Conservation (phyloP, 169 alveolate species). For the Plasmodium blacklocki region DNA sequence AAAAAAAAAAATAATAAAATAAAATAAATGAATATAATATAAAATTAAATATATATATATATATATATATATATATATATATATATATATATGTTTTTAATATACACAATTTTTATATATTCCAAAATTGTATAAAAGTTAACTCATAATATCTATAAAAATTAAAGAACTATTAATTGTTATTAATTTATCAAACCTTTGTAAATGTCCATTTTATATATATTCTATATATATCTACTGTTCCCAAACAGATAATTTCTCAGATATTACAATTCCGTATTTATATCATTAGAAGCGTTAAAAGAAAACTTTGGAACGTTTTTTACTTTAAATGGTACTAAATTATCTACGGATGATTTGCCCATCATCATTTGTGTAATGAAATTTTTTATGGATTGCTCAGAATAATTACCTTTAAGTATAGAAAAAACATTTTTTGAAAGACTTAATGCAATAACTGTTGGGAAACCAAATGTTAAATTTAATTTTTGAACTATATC, state of each 20-base stretch:
- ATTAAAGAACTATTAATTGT: too few species aligned
- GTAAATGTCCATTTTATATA: too few species aligned
- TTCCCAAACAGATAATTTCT: too few species aligned
- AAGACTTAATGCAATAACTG: constrained; percentile 89
- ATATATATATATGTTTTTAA: too few species aligned
- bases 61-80: constrained; percentile 1
- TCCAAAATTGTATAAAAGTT: background rate
- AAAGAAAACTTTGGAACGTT: constrained; percentile 30
- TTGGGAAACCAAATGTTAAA: constrained; percentile 93
- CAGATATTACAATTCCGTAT: constrained; percentile 25
- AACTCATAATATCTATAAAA: background rate
- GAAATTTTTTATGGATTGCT: constrained; percentile 65
- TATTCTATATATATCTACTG: too few species aligned
- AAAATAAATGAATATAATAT: too few species aligned
- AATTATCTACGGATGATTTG: constrained; percentile 59
- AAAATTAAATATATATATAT: background rate
- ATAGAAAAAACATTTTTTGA: constrained; percentile 79
- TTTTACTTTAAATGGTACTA: constrained; percentile 65
- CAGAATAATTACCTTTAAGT: constrained; percentile 76
- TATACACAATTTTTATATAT: background rate
- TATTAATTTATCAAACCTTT: too few species aligned
- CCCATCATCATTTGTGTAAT: constrained; percentile 77
- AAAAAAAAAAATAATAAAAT: too few species aligned
- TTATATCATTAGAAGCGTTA: constrained; percentile 7
- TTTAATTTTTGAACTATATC: constrained; percentile 90